Base-by-base conservation (phyloP, 208 protist genomes). In the Naegleria fowleri region DNA sequence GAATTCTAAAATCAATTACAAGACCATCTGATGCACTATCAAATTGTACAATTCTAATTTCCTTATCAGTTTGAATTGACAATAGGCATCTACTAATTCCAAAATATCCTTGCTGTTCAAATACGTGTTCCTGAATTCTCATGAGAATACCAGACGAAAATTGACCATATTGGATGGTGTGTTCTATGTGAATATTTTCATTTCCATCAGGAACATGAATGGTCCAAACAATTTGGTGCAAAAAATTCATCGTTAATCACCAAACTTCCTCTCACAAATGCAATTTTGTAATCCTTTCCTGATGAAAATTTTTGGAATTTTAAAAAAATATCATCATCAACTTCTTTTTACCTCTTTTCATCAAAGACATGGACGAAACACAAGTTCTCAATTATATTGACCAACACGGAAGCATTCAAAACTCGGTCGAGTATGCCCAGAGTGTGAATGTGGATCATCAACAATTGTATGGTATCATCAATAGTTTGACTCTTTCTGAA, bases 391-490 rank as follows among this genome's bases (percentile, higher is more conserved):
- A 11, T 0, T 79, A 79, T n/a, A 33, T 88, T 33, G 29, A 88
- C 25, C 19, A 16, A 29, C 22, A 88, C n/a, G n/a, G 84, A 15
- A 40, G 29, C 19, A 92, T 94, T 40, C 2, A 41, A 41, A 92
- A 93, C 52, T 91, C 86, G 36, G 29, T 22, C 5, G 52, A 83
- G 9, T 94, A 93, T 76, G 92, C 93, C 19, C 1, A 90, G 0
- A 19, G 88, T n/a, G 6, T 55, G 7, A 51, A 67, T 51, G 88
- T 96, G 38, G 94, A 97, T 84, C 97, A 98, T 86, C 95, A 98
- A 91, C 95, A 95, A 0, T 93, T 98, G 29, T 96, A 98, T 39
- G 97, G 97, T 33, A 96, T 96, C 5, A 93, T 96, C 92, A 98
- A 98, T 94, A 97, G 95, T 22, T 94, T 98, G 1, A 93, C 96